phyloP scores from a whole-genome alignment of 1,284 basidiomycete genomes.

The Melanopsichium pennsylvanicum region DNA sequence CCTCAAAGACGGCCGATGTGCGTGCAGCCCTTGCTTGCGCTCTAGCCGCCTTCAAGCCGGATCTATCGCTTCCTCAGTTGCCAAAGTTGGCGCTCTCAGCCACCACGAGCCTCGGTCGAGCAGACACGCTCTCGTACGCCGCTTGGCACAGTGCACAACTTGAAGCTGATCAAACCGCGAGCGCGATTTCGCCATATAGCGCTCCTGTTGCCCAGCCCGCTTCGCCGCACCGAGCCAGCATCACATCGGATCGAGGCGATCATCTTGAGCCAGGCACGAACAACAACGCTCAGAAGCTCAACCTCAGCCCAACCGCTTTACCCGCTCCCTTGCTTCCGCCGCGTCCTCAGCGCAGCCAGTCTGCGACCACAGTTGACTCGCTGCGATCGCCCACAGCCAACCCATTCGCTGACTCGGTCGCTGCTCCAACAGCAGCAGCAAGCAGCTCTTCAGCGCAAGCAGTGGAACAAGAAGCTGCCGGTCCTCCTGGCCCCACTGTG shows the following conservation, averaged over 20 bases:
- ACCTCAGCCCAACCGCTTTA: conserved; percentile 37
- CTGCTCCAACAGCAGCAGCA: background rate
- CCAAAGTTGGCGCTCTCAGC: conserved; percentile 11
- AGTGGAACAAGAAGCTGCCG: conserved; percentile 6
- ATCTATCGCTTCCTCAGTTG: conserved; percentile 30
- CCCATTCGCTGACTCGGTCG: conserved; percentile 29
- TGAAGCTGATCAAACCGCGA: conserved; percentile 10
- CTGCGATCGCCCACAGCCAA: conserved; percentile 23
- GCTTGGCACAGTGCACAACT: conserved; percentile 40
- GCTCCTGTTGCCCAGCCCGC: background rate
- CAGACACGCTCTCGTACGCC: conserved; percentile 39
- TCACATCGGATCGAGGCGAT: conserved; percentile 16
- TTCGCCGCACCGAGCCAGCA: conserved; percentile 14
- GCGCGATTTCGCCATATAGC: background rate
- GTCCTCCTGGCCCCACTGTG: conserved; percentile 40
- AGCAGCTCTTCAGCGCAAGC: conserved; percentile 5
- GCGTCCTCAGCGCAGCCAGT: conserved; percentile 27
- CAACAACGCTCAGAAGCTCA: conserved; percentile 24
- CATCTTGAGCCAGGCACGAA: conserved; percentile 9
- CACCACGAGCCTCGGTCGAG: conserved; percentile 23
- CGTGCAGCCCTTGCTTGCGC: conserved; percentile 51
- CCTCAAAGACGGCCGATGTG: conserved; percentile 46
- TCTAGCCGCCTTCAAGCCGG: conserved; percentile 33
- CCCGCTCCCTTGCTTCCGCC: conserved; percentile 39
- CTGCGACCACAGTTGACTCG: conserved; percentile 12